These are phyloP conservation scores for Phaseolus lunatus DNA, from an alignment of 306 rosid species.

Conservation along the genomic window DNA sequence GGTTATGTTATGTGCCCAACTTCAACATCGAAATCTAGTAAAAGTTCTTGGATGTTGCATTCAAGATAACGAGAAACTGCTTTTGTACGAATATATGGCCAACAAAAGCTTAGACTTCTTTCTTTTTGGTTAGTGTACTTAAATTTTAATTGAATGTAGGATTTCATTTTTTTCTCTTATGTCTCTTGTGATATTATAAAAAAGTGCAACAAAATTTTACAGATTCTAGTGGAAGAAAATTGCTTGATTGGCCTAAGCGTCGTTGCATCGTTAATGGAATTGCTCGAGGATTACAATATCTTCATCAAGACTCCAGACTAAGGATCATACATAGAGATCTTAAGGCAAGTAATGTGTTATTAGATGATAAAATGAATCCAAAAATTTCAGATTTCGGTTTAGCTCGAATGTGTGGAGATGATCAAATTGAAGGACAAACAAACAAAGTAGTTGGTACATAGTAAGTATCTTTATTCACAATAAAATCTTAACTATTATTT, in stretches of 20 bases:
- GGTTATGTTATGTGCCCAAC: conserved; percentile 1
- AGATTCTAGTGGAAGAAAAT: not conserved
- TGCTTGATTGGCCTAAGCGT: not conserved
- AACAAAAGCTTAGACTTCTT: conserved; percentile 21
- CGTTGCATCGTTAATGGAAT: not conserved
- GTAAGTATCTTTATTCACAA: not conserved
- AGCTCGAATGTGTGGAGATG: not conserved
- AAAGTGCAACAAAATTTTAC: no score
- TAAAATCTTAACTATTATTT: no score
- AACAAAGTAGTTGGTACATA: not conserved
- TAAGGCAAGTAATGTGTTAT: not conserved
- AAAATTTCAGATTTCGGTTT: not conserved
- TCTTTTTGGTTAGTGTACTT: conserved; percentile 9
- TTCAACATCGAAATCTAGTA: conserved; percentile 33
- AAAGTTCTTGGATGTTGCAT: conserved; percentile 26
- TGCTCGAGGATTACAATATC: not conserved
- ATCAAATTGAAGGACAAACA: not conserved
- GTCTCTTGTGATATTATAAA: no score
- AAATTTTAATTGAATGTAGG: not conserved
- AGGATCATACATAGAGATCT: no score
- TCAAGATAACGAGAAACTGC: not conserved
- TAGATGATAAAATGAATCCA: not conserved
- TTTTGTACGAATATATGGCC: conserved; percentile 16
- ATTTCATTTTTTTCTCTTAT: not conserved
- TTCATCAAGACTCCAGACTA: conserved; percentile 8